Base-by-base conservation (phyloP, 129 eudicot species). In the Centella asiatica region DNA sequence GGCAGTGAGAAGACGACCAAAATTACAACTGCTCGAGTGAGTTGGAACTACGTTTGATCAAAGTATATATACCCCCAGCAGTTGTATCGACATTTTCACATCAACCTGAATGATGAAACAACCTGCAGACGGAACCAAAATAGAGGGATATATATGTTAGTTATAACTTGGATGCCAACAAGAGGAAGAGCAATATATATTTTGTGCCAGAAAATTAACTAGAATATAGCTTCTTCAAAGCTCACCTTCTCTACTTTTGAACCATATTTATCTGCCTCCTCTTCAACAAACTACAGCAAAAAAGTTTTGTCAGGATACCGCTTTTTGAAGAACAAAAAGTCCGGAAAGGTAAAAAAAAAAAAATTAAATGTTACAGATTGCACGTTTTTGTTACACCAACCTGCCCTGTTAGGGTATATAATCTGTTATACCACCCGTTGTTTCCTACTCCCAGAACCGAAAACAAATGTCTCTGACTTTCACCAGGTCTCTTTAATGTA, bases 401-500 rank as follows among this genome's bases (percentile, higher is more conserved):
- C 99, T 93, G 99, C 66, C 96, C 99, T n/a, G 99, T 93, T 74
- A 93, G 85, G 25, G 99, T 87, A 68, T 84, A 93, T 48, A 93
- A 74, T 77, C 99, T 93, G 70, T 87, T 93, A 62, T 87, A 84
- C 81, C 81, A 65, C 40, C 96, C 99, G 57, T 82, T 93, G 75
- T 82, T 74, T 34, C 92, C 92, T 33, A 93, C 69, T 37, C 99
- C 95, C 27, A 93, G 71, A 67, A 79, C 92, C 18, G 99, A 80
- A 72, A 36, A 72, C 45, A 93, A 69, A 76, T 87, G 90, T 75
- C 95, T 80, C 59, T 75, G 78, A 68, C 86, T 87, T 73, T 87
- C 99, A 19, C 96, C 95, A 0, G 99, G 99, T 33, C 82, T 87
- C 74, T 73, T 67, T 44, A 87, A 84, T 17, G 99, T 78, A 83